phyloP scores from a whole-genome alignment of 345 rosid species.

The Brassica carinata region DNA sequence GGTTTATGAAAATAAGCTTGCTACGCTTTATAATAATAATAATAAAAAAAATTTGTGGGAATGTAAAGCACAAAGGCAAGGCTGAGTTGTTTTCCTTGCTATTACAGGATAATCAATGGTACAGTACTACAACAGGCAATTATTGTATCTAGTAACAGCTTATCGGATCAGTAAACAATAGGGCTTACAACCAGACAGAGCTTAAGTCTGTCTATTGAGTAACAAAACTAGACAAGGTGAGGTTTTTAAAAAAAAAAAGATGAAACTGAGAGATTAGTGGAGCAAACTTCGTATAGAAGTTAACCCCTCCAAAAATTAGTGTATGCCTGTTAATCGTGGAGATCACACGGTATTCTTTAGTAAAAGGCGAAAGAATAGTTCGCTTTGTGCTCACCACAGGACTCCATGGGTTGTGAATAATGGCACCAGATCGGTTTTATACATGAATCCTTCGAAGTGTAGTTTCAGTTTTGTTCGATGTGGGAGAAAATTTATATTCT shows the following conservation, averaged over 20 bases:
- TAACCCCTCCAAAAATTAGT: too few relatives aligned
- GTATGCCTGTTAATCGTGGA: not conserved
- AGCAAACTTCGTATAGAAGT: too few relatives aligned
- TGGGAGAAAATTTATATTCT: not conserved
- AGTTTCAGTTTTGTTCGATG: not conserved
- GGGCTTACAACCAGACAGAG: too few relatives aligned
- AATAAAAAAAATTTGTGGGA: not conserved
- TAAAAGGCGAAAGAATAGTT: conserved; percentile 45
- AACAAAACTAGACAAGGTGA: too few relatives aligned
- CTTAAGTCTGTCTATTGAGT: too few relatives aligned
- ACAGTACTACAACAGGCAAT: not conserved
- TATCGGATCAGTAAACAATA: too few relatives aligned
- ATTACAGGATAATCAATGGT: not conserved
- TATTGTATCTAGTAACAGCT: too few relatives aligned
- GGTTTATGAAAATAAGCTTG: not conserved
- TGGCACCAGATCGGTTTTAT: not conserved
- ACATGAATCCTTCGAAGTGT: not conserved
- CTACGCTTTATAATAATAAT: not conserved
- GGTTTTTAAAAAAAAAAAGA: too few relatives aligned
- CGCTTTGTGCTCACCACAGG: conserved; percentile 29
- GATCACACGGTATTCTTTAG: conserved; percentile 45
- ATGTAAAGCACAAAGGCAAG: not conserved
- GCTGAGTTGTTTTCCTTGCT: not conserved
- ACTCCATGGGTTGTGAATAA: not conserved
- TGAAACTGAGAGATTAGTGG: too few relatives aligned